Conservation (phyloP, 139 green algal genomes). For the Mesotaenium endlicherianum region DNA sequence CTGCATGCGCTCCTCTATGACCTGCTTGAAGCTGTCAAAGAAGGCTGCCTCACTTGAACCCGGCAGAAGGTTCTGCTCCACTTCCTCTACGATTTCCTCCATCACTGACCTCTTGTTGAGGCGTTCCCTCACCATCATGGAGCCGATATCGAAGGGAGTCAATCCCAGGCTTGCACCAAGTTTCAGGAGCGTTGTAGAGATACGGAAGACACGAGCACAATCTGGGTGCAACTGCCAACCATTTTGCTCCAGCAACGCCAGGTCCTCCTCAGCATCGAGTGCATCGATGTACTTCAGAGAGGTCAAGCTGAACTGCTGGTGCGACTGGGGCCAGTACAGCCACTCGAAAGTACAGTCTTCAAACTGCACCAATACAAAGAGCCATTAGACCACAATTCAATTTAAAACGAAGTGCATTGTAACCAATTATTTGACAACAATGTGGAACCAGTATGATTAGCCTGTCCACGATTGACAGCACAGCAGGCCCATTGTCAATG, state of each 20-base stretch:
- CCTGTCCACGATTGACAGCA: slow-evolving; percentile 58
- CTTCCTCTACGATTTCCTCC: neutral
- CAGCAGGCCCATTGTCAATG: neutral
- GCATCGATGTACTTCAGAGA: slow-evolving; percentile 19
- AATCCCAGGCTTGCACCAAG: slow-evolving; percentile 1
- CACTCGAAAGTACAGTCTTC: slow-evolving; percentile 40
- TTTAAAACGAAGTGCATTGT: too few relatives aligned
- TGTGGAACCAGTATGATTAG: neutral
- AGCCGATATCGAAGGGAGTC: neutral
- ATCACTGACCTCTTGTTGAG: too few relatives aligned
- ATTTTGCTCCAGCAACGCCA: neutral
- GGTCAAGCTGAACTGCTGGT: neutral
- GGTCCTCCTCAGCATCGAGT: slow-evolving; percentile 21
- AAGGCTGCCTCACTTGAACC: too few relatives aligned
- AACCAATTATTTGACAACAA: too few relatives aligned
- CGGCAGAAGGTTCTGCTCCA: too few relatives aligned
- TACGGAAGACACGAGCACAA: neutral
- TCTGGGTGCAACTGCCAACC: neutral
- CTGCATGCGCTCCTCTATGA: too few relatives aligned
- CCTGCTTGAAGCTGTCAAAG: too few relatives aligned
- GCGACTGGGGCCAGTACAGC: slow-evolving; percentile 26
- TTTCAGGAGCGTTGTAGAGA: neutral
- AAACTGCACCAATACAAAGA: neutral
- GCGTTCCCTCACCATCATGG: slow-evolving; percentile 4
- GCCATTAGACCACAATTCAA: too few relatives aligned